Conservation (phyloP, 2,329 filamentous ascomycete genomes). For the Eutypa lata region DNA sequence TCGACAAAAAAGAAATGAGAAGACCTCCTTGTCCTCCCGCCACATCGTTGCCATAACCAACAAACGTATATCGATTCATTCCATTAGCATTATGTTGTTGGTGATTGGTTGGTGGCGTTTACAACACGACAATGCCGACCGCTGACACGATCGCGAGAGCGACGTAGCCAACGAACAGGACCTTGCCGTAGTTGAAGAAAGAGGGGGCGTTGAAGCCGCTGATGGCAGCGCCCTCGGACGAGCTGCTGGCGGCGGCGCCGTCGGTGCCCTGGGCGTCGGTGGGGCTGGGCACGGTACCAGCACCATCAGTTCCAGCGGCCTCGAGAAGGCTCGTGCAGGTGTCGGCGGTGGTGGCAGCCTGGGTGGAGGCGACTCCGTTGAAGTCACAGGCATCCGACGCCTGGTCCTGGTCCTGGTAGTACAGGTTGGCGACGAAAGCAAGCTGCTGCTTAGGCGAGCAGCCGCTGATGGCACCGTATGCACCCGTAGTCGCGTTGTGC, state of each 20-base stretch:
- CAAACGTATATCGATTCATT: no score
- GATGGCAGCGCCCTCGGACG: constrained; percentile 36
- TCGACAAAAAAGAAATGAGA: no score
- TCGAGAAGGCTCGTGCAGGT: constrained; percentile 58
- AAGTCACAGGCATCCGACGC: constrained; percentile 66
- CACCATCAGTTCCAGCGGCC: constrained; percentile 60
- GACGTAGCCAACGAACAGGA: constrained; percentile 45
- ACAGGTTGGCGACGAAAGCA: constrained; percentile 69
- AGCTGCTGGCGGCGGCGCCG: constrained; percentile 33
- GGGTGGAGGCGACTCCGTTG: constrained; percentile 59
- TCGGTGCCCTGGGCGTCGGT: constrained; percentile 37
- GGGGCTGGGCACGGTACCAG: constrained; percentile 49
- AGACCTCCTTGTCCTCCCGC: no score
- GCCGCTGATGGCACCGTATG: constrained; percentile 77
- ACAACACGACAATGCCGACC: constrained; percentile 53
- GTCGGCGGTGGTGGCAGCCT: constrained; percentile 41
- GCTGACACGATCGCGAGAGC: constrained; percentile 48
- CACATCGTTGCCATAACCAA: no score
- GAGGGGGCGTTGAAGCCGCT: constrained; percentile 33
- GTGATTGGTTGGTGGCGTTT: constrained; percentile 17
- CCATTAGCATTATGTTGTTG: background rate
- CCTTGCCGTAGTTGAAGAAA: constrained; percentile 27
- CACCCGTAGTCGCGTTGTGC: constrained; percentile 62
- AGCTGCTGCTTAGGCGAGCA: constrained; percentile 70
- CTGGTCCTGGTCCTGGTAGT: constrained; percentile 58